Conservation (phyloP, 371 early-diverging fungal species). For the Thermomucor indicae-seudaticae region DNA sequence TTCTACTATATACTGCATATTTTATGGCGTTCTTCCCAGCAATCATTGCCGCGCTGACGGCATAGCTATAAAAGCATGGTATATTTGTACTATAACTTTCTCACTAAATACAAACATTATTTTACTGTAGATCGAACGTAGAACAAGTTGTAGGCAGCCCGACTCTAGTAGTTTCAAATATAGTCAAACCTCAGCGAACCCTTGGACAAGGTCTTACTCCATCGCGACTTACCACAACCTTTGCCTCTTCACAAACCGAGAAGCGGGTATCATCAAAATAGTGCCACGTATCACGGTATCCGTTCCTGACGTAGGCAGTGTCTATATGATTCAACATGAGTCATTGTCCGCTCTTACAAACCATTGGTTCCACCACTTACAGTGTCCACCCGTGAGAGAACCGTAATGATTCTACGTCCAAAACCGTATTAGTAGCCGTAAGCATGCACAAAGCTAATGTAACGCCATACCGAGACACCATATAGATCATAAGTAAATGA, state of each 20-base stretch:
- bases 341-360: not conserved
- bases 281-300: slow-evolving; percentile 80
- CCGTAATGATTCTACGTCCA: slow-evolving; percentile 81
- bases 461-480: slow-evolving; percentile 72
- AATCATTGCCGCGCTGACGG: no score
- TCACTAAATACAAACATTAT: no score
- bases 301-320: slow-evolving; percentile 85
- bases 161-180: slow-evolving; percentile 9
- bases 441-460: not conserved
- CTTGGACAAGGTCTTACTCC: not conserved
- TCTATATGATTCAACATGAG: slow-evolving; percentile 31
- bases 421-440: not conserved
- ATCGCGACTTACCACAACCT: slow-evolving; percentile 52
- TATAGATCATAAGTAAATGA: slow-evolving; percentile 76
- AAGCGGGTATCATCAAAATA: slow-evolving; percentile 92
- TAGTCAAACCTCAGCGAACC: no score
- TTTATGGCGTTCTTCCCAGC: no score
- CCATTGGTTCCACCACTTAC: slow-evolving; percentile 14
- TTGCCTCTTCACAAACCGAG: slow-evolving; percentile 56
- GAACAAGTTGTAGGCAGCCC: slow-evolving; percentile 24
- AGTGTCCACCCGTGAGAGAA: slow-evolving; percentile 89
- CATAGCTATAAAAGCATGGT: no score
- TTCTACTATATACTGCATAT: no score
- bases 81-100: no score
- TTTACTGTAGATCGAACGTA: slow-evolving; percentile 22